phyloP scores from a whole-genome alignment of 2,329 filamentous ascomycete genomes.

The Periconia digitata region DNA sequence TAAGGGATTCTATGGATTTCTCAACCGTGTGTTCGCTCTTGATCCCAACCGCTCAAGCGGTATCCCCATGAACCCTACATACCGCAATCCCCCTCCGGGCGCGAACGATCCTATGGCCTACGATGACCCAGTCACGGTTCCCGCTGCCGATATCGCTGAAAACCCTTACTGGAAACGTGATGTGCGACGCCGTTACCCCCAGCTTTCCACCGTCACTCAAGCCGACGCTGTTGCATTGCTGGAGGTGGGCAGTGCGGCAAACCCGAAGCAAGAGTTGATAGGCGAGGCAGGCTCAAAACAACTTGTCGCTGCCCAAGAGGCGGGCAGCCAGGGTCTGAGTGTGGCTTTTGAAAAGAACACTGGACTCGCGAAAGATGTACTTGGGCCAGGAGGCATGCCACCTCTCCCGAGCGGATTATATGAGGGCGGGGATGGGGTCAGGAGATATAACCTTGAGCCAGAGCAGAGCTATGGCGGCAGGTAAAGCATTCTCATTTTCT shows the following conservation, averaged over 20 bases:
- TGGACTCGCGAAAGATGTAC: conserved; percentile 56
- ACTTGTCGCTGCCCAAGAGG: conserved; percentile 74
- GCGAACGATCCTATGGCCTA: conserved; percentile 69
- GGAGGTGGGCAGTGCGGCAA: conserved; percentile 77
- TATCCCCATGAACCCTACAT: conserved; percentile 89
- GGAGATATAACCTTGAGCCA: conserved; percentile 68
- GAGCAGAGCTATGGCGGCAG: conserved; percentile 66
- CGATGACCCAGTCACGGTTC: conserved; percentile 79
- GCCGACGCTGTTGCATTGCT: conserved; percentile 83
- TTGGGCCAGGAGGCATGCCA: conserved; percentile 78
- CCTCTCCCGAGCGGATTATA: conserved; percentile 78
- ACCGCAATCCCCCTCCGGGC: conserved; percentile 82
- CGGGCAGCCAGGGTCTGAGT: conserved; percentile 71
- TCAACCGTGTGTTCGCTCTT: conserved; percentile 77
- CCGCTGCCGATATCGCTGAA: conserved; percentile 85
- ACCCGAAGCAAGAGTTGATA: conserved; percentile 78
- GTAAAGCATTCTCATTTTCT: conserved; percentile 32
- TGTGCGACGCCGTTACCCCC: conserved; percentile 77
- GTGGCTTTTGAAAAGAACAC: conserved; percentile 70
- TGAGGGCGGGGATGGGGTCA: conserved; percentile 59
- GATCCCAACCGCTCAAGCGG: conserved; percentile 89
- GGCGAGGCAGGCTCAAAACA: conserved; percentile 72
- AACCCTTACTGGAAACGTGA: conserved; percentile 98
- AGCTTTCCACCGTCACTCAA: conserved; percentile 77
- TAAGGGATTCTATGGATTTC: conserved; percentile 79